Base-by-base conservation (phyloP, 176 grass and related monocot species). In the Oryza rufipogon region DNA sequence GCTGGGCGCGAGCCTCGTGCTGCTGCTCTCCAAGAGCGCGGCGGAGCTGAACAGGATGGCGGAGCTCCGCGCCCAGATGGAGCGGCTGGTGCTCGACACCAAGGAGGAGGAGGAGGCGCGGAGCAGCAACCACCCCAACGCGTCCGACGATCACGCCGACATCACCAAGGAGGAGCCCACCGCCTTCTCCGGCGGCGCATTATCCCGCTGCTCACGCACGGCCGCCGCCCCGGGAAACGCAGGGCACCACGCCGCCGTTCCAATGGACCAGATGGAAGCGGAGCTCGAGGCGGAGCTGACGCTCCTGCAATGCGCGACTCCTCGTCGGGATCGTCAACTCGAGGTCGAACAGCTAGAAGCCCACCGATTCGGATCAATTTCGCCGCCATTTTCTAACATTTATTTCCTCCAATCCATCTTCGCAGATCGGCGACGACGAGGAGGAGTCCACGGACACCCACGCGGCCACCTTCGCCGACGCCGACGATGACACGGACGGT, bases 41-140 rank as follows among this genome's bases (percentile, higher is more conserved):
- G 87, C 85, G 26, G 96, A 98, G 85, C 86, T 98, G 26, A 86
- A 89, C 79, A 92, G 91, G 90, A 98, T 98, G 91, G 75, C 71
- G 0, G 91, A 94, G 89, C 76, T 98, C 11, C 84, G 93, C 54
- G 76, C 82, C 17, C 83, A 98, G 74, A 98, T 95, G 93, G 93
- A 98, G 86, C 83, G 74, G 9, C 58, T 98, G 41, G 65, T 98
- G 10, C 0, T 80, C 51, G 93, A 94, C 9, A 83, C 60, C 73
- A 86, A 82, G 77, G 77, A 76, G 48, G 87, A 91, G 49, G 87
- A 91, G 49, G 71, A 92, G 49, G 71, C 82, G 2, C 84, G 63
- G 4, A 87, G 77, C 38, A 25, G 51, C 66, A 67, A 70, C 17
- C 70, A 66, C 10, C 42, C 77, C 9, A 81, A 67, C 84, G 34